These are phyloP conservation scores for Rubroshorea leprosula DNA, from an alignment of 345 rosid species.

Conservation along the genomic window DNA sequence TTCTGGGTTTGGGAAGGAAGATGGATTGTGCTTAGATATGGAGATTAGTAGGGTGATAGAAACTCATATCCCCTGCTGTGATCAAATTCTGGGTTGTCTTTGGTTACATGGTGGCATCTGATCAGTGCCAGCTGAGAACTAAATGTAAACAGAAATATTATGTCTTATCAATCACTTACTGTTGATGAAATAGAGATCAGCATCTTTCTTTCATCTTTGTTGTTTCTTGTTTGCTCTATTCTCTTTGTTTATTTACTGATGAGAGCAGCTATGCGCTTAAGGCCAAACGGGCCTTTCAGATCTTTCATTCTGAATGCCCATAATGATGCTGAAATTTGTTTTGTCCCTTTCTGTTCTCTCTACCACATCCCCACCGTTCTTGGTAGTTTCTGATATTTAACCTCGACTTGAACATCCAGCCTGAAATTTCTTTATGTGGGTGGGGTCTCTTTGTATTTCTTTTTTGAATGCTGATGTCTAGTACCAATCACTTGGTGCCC, in stretches of 20 bases:
- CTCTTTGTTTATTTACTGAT: not conserved
- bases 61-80: not conserved
- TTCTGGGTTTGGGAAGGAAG: conserved; percentile 18
- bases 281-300: no score
- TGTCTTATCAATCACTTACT: conserved; percentile 11
- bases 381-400: conserved; percentile 1
- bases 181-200: conserved; percentile 11
- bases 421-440: not conserved
- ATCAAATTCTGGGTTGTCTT: conserved; percentile 2
- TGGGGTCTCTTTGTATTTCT: conserved; percentile 3
- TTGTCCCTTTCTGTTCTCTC: no score
- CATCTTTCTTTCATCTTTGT: not conserved
- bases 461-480: conserved; percentile 3
- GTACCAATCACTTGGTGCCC: not conserved
- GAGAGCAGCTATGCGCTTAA: no score
- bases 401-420: conserved; percentile 5
- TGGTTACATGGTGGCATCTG: conserved; percentile 4
- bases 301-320: not conserved
- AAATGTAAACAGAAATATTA: conserved; percentile 16
- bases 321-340: not conserved
- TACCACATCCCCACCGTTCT: no score
- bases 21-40: conserved; percentile 11
- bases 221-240: not conserved
- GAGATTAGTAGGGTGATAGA: not conserved
- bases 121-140: conserved; percentile 6